A percentile compares a stretch with the other conserved stretches of the same genome.
Evolutionary conservation across 768 basidiomycete genomes (phyloP).

Genomic region (Pleurotus salmoneostramineus): DNA sequence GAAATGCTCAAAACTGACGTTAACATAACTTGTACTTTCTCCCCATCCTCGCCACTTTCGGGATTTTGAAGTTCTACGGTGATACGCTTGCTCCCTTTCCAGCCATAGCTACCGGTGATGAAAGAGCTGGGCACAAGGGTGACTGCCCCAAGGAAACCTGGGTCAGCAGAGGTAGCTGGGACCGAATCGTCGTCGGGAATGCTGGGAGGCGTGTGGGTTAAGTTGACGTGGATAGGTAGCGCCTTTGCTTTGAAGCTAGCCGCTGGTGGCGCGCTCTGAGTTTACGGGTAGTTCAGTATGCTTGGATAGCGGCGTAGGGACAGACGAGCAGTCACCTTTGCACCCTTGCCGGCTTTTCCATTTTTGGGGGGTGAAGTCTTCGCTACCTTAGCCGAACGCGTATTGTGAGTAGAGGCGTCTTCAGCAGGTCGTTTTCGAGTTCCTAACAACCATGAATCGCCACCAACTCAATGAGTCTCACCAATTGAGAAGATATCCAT

Average conservation of each 20-base stretch:
- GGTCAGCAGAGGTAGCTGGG: constrained; percentile 37
- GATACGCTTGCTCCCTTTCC: constrained; percentile 74
- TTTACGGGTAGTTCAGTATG: constrained; percentile 1
- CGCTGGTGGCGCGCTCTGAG: constrained; percentile 40
- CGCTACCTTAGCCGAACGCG: constrained; percentile 47
- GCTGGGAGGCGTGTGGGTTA: constrained; percentile 62
- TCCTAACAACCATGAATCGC: not conserved
- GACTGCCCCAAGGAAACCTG: constrained; percentile 56
- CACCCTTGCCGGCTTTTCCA: constrained; percentile 29
- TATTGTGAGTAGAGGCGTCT: constrained; percentile 25
- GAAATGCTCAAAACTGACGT: constrained; percentile 42
- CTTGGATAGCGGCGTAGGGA: constrained; percentile 3
- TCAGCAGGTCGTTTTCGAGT: constrained; percentile 39
- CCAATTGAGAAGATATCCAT: not conserved
- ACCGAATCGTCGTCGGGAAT: constrained; percentile 29
- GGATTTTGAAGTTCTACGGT: constrained; percentile 56
- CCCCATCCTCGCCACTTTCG: constrained; percentile 46
- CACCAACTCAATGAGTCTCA: not conserved
- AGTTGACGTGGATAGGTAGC: constrained; percentile 60
- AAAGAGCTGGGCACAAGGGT: constrained; percentile 59
- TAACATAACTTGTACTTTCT: constrained; percentile 70
- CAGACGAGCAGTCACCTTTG: constrained; percentile 36
- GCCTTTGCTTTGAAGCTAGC: constrained; percentile 62
- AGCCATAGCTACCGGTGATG: constrained; percentile 76
- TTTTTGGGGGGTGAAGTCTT: constrained; percentile 39